Evolutionary conservation across 495 filamentous ascomycete species (phyloP).

Genomic region (Talaromyces thailandensis): DNA sequence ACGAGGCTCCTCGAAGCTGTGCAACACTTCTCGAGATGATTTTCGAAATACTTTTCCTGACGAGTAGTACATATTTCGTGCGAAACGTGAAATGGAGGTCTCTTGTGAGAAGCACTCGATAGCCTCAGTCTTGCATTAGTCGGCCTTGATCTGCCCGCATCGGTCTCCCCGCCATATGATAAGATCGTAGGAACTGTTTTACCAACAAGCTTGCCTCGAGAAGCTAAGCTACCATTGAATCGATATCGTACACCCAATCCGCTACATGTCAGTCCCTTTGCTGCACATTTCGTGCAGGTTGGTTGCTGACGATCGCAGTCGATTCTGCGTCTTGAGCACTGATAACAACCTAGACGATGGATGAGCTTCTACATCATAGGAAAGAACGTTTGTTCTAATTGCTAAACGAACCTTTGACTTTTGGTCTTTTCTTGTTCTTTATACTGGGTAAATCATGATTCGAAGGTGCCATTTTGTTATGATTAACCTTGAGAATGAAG

Average conservation of each 20-base stretch:
- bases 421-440: background rate
- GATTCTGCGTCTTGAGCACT: constrained; percentile 11
- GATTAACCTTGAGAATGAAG: background rate
- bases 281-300: constrained; percentile 7
- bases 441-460: background rate
- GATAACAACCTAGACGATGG: constrained; percentile 7
- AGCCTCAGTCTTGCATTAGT: background rate
- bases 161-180: background rate
- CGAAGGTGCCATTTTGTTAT: background rate
- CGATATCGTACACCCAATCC: constrained; percentile 7
- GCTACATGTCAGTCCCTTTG: constrained; percentile 6
- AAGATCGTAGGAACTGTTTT: background rate
- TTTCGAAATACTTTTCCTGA: background rate
- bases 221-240: constrained; percentile 1
- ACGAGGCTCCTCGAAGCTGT: background rate
- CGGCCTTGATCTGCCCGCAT: background rate
- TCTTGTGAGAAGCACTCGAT: background rate
- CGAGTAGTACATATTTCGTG: background rate
- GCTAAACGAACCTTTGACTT: background rate
- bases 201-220: constrained; percentile 7
- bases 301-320: constrained; percentile 8
- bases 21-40: too few species aligned
- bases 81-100: background rate
- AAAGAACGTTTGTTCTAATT: too few species aligned
- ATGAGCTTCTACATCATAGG: too few species aligned